Percentiles rank a stretch among this genome's conserved stretches.
These are phyloP conservation scores for Stagonosporopsis rhizophila DNA, from an alignment of 2,329 filamentous ascomycete species.

Conservation along the genomic window DNA sequence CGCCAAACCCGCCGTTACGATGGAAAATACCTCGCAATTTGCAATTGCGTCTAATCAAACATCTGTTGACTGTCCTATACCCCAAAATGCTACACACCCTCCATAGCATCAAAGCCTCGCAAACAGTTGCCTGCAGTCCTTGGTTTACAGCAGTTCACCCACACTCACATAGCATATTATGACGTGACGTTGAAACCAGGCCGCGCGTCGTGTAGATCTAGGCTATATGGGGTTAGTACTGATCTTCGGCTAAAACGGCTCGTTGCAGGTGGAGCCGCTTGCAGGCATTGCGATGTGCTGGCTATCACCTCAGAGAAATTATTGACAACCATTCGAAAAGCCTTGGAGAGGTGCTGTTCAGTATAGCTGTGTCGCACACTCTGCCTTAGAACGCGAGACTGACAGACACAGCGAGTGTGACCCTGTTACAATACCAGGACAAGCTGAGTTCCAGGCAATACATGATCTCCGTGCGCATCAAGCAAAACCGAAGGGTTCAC, in stretches of 20 bases:
- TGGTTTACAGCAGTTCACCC: not conserved
- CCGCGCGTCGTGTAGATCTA: constrained; percentile 17
- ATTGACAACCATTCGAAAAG: not conserved
- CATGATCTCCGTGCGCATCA: not conserved
- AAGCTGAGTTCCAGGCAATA: not conserved
- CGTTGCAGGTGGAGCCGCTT: constrained; percentile 8
- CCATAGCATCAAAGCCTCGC: not conserved
- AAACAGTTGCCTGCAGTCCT: not conserved
- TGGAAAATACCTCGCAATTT: not conserved
- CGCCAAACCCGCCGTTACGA: not conserved
- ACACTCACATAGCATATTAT: not conserved
- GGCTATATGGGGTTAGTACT: not conserved
- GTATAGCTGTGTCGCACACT: constrained; percentile 1
- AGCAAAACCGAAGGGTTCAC: not conserved
- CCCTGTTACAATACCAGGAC: not conserved
- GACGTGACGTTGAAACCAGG: constrained; percentile 12
- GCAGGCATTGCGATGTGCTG: constrained; percentile 10
- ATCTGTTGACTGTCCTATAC: not conserved
- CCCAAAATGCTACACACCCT: not conserved
- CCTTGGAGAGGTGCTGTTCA: not conserved
- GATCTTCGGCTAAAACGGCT: constrained; percentile 15
- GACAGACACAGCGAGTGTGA: not conserved
- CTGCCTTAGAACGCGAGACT: not conserved
- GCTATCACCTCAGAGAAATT: not conserved
- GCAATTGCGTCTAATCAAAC: not conserved